Base-by-base conservation (phyloP, 441 rosid species). In the Cnidoscolus chayamansa region DNA sequence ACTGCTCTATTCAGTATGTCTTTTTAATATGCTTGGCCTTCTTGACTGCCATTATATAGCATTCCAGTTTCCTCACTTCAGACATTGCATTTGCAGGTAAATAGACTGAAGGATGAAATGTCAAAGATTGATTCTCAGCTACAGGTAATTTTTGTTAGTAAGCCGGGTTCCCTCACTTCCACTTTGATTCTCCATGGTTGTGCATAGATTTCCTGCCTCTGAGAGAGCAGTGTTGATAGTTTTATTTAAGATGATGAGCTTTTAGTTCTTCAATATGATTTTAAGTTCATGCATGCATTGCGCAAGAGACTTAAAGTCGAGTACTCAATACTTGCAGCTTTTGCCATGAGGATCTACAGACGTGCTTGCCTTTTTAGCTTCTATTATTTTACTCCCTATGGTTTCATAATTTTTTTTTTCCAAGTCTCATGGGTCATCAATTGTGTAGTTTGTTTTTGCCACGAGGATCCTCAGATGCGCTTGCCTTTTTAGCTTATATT, bases 61-160 rank as follows among this genome's bases (percentile, higher is more conserved):
- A 5, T 76, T 49, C 74, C 47, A 15, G 25, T 58, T 64, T 54
- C 30, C 66, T n/a, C 64, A 61, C 64, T 65, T 78, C 62, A 67
- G 60, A 65, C 20, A 37, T 19, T 31, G 43, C 58, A 51, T 67
- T 30, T 84, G 79, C 86, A 94, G 99, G 97, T 85, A 69, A 86
- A 77, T 80, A 86, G 88, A 77, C 76, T 94, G 74, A 94, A 90
- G 84, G 96, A 90, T 77, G 97, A 89, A 71, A 84, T 94, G 99
- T 88, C 97, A 53, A 86, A 87, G 76, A 87, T 87, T 37, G 88
- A 94, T 87, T 87, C 90, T 15, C 86, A 90, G 81, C 84, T 94
- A 10, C 92, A 92, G 87, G 99, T 94, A 84, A 45, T 78, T 63
- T 63, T 57, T 69, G 20, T 55, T 68, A 57, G 43, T 11, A 25